Conservation (phyloP, 169 alveolate species). For the Eimeria tenella region DNA sequence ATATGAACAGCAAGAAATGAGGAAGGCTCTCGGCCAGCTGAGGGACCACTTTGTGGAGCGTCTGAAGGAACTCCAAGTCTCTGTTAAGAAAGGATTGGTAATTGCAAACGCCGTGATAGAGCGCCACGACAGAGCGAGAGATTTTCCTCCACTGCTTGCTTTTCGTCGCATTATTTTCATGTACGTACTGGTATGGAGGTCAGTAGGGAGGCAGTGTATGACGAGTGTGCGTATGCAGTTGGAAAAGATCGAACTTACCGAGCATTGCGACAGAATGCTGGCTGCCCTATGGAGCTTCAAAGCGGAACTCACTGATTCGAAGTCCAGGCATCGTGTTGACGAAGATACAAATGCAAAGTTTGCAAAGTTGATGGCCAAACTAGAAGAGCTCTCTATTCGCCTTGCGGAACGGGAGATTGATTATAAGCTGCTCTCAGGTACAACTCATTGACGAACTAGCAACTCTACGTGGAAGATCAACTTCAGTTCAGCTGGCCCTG, state of each 20-base stretch:
- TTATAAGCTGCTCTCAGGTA: conserved; percentile 83
- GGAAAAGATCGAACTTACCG: conserved; percentile 86
- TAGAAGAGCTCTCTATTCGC: conserved; percentile 85
- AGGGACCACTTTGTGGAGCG: conserved; percentile 83
- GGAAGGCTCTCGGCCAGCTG: conserved; percentile 83
- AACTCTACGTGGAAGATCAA: neutral
- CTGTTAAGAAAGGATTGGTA: conserved; percentile 83
- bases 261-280: conserved; percentile 84
- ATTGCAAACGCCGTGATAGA: neutral
- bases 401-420: conserved; percentile 83
- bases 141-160: neutral
- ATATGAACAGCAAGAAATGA: conserved; percentile 88
- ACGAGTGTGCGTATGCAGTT: conserved; percentile 52
- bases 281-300: conserved; percentile 83
- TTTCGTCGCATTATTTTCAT: neutral
- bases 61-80: conserved; percentile 82
- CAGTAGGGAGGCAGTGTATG: neutral
- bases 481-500: too few species aligned
- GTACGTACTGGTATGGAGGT: neutral
- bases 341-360: conserved; percentile 85
- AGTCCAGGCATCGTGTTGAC: conserved; percentile 80
- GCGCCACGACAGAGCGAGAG: too few species aligned
- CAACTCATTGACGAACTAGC: neutral
- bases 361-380: conserved; percentile 85
- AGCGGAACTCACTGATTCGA: conserved; percentile 82